phyloP scores from a whole-genome alignment of 306 rosid species.

The Luffa aegyptiaca region DNA sequence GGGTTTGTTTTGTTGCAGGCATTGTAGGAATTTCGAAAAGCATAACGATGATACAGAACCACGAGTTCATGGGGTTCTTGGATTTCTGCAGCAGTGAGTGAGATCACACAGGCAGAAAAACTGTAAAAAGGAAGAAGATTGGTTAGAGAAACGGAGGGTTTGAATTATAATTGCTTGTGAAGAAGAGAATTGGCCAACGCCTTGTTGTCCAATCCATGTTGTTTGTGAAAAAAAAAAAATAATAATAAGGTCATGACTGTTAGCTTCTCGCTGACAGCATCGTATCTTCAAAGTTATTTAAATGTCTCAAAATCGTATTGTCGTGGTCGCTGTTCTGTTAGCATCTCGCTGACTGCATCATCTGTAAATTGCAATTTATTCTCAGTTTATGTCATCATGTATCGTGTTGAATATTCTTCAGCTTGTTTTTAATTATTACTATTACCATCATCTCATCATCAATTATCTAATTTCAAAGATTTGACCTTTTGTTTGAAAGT shows the following conservation, averaged over 20 bases:
- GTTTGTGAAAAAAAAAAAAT: constrained; percentile 10
- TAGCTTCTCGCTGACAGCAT: constrained; percentile 41
- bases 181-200: constrained; percentile 39
- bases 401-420: neutral
- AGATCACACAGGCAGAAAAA: neutral
- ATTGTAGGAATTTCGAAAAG: constrained; percentile 49
- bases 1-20: constrained; percentile 27
- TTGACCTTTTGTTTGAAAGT: no score
- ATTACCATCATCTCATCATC: neutral
- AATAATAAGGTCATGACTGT: constrained; percentile 15
- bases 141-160: neutral
- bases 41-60: constrained; percentile 50
- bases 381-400: neutral
- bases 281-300: neutral
- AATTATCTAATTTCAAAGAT: no score
- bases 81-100: constrained; percentile 50
- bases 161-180: neutral
- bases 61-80: constrained; percentile 86
- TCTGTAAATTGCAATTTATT: neutral
- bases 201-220: constrained; percentile 43
- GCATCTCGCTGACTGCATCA: neutral
- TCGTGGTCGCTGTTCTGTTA: neutral
- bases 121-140: neutral
- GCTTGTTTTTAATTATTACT: neutral
- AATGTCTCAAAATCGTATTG: neutral